Percentiles rank a stretch among this genome's conserved stretches.
phyloP scores from a whole-genome alignment of 257 asterid species.

The Scutellaria minor region DNA sequence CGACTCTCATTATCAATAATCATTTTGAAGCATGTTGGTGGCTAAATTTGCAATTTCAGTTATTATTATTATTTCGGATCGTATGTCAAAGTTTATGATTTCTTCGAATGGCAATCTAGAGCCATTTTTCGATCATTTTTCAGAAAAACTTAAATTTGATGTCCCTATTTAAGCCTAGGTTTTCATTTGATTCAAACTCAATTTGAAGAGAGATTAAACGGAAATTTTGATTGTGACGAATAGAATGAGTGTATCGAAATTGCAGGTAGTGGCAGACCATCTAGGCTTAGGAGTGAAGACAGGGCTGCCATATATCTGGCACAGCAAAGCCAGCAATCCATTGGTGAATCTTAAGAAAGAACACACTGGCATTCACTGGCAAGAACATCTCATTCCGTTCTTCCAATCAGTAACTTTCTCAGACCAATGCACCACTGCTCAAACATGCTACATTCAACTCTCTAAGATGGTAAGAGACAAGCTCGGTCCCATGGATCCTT shows the following conservation, averaged over 20 bases:
- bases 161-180: too few species aligned
- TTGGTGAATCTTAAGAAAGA: constrained; percentile 72
- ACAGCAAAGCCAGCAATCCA: constrained; percentile 84
- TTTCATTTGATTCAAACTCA: too few species aligned
- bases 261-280: constrained; percentile 69
- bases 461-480: constrained; percentile 63
- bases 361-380: constrained; percentile 74
- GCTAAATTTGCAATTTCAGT: too few species aligned
- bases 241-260: too few species aligned
- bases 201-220: too few species aligned
- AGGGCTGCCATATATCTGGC: constrained; percentile 81
- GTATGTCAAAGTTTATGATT: too few species aligned
- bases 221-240: too few species aligned
- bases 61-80: too few species aligned
- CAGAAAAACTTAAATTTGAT: too few species aligned
- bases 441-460: constrained; percentile 67
- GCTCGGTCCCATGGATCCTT: constrained; percentile 60
- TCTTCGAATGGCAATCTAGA: too few species aligned
- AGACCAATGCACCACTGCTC: constrained; percentile 64
- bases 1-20: background rate
- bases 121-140: too few species aligned
- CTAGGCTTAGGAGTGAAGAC: constrained; percentile 73
- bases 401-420: constrained; percentile 60
- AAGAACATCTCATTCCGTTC: constrained; percentile 74
- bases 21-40: too few species aligned